Percentiles rank a stretch among this genome's conserved stretches.
phyloP scores from a whole-genome alignment of 73 alveolate species.

The Tetrahymena thermophila region DNA sequence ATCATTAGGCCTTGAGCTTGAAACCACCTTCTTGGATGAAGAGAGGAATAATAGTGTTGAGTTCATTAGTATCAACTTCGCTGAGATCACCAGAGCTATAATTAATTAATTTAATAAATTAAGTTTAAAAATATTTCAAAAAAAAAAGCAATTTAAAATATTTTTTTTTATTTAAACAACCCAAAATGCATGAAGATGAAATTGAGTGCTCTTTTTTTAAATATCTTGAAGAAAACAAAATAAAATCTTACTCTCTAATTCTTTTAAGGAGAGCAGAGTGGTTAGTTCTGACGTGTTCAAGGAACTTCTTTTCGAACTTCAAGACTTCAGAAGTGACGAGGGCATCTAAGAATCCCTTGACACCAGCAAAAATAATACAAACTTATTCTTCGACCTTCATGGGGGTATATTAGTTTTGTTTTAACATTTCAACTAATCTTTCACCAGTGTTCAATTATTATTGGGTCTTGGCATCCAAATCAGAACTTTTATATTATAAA shows the following conservation, averaged over 20 bases:
- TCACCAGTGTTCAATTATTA: conserved; percentile 91
- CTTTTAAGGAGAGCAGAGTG: conserved; percentile 66
- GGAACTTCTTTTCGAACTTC: conserved; percentile 72
- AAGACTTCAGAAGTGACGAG: conserved; percentile 72
- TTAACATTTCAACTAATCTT: conserved; percentile 78
- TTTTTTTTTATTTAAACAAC: not conserved
- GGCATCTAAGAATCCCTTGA: conserved; percentile 90
- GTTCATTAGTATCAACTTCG: not conserved
- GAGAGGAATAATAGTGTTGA: not conserved
- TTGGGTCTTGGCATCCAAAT: conserved; percentile 94
- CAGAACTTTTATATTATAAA: conserved; percentile 16
- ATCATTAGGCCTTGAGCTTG: not conserved
- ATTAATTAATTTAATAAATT: not conserved
- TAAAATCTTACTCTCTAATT: conserved; percentile 43
- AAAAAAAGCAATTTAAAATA: not conserved
- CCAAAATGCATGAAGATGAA: not conserved
- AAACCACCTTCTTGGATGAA: conserved; percentile 1
- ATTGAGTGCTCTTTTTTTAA: too few relatives aligned
- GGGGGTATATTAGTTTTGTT: conserved; percentile 85
- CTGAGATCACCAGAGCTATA: not conserved
- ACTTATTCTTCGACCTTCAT: conserved; percentile 94
- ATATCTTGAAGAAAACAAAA: too few relatives aligned
- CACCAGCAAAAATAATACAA: conserved; percentile 92
- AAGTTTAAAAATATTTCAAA: not conserved
- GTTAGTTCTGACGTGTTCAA: conserved; percentile 61